phyloP scores from a whole-genome alignment of 163 green algal species.

The Trebouxia gelatinosa region DNA sequence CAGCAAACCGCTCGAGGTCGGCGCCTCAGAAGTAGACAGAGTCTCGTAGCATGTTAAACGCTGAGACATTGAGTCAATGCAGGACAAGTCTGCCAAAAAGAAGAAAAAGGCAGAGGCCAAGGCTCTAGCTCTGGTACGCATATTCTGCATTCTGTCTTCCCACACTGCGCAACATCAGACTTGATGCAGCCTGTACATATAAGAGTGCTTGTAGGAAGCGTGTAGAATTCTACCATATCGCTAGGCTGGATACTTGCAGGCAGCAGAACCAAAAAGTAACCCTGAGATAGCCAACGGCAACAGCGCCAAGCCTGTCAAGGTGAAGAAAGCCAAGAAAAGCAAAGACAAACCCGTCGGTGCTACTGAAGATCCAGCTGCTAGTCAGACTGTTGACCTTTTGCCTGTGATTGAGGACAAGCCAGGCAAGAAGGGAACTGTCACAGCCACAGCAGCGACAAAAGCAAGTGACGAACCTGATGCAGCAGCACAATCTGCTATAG shows the following conservation, averaged over 20 bases:
- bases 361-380: background rate
- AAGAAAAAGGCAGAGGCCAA: conserved; percentile 16
- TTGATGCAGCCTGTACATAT: no score
- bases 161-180: no score
- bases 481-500: background rate
- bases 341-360: background rate
- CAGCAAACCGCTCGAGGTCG: background rate
- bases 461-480: background rate
- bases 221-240: background rate
- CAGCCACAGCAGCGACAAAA: conserved; percentile 8
- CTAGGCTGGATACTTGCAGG: background rate
- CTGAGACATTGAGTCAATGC: background rate
- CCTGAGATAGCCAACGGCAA: no score
- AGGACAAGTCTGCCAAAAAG: conserved; percentile 29
- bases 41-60: background rate
- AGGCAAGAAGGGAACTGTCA: conserved; percentile 2
- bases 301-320: background rate
- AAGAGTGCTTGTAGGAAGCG: no score
- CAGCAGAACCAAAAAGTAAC: no score
- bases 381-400: background rate
- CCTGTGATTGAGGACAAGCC: background rate
- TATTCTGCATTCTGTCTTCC: no score
- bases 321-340: conserved; percentile 26
- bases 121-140: background rate
- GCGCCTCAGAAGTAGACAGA: background rate